These are phyloP conservation scores for Didymella exigua DNA, from an alignment of 2,329 filamentous ascomycete species.

Conservation along the genomic window DNA sequence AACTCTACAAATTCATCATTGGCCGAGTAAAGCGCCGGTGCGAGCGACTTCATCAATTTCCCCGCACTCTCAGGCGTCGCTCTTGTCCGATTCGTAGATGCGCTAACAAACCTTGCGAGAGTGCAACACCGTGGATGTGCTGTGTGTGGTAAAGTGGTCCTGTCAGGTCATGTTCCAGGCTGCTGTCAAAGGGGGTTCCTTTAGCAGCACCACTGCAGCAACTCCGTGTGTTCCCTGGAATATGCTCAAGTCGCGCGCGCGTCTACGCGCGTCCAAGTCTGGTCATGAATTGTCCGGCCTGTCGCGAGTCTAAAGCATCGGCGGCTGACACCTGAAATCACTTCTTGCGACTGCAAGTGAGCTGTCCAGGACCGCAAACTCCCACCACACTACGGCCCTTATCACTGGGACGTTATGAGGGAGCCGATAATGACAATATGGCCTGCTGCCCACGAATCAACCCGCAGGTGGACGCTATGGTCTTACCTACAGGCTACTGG, in stretches of 20 bases:
- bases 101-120: constrained; percentile 29
- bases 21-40: constrained; percentile 20
- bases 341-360: constrained; percentile 17
- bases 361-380: constrained; percentile 20
- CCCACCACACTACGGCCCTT: constrained; percentile 9
- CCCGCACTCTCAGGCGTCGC: constrained; percentile 36
- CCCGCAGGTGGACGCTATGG: neutral
- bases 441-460: neutral
- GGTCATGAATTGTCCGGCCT: constrained; percentile 11
- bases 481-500: no score
- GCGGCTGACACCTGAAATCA: constrained; percentile 28
- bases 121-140: constrained; percentile 3
- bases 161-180: constrained; percentile 13
- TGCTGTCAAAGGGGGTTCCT: neutral
- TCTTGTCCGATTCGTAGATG: constrained; percentile 19
- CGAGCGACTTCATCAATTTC: constrained; percentile 31
- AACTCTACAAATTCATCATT: constrained; percentile 19
- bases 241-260: constrained; percentile 10
- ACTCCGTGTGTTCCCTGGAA: constrained; percentile 2
- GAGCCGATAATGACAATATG: constrained; percentile 1
- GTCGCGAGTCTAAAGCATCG: constrained; percentile 9
- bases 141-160: constrained; percentile 5
- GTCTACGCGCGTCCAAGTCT: constrained; percentile 15
- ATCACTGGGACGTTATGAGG: constrained; percentile 8
- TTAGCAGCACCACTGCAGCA: neutral